Evolutionary conservation across 345 rosid genomes (phyloP), one percentile per base, ranked within the genome.

Genomic region (Mallotus nudiflorus): DNA sequence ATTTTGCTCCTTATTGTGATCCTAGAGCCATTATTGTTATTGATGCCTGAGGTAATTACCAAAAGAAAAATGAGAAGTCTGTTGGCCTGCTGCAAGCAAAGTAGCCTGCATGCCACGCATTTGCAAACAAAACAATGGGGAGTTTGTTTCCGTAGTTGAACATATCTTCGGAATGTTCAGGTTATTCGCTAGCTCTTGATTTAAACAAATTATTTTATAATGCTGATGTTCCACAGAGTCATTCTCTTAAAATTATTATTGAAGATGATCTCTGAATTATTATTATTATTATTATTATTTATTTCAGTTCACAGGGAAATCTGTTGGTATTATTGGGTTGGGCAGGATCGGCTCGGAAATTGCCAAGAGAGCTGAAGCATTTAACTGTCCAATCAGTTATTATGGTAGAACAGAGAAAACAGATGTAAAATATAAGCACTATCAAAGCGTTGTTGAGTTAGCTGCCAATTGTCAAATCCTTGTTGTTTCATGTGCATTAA

Each of bases 331-430:
- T 57, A 58, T 88, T 25, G 93, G 90, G 22, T 46, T 88, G 73
- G 83, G 91, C 66, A 75, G 93, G 84, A 86, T 89, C 24, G 81
- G 86, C 20, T 44, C 77, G 27, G 89, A 90, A 42, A 75, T 86
- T 44, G 90, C 89, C 15, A 79, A 83, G 74, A 77, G 89, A 79
- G 87, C 87, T 15, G 84, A 82, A 77, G 85, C 87, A 25, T 86
- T 88, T 62, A 54, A 73, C 65, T 86, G 90, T 70, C 80, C 80
- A 0, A 83, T 88, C 56, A 74, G 85, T 69, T 88, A 86, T 70
- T 57, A 69, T 73, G 72, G 82, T 8, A 80, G 86, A 73, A 64
- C 87, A 1, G 66, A 73, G 73, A 88, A 86, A 76, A 29, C 82
- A 35, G 75, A 49, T 24, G 44, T 76, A 28, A 69, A 62, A 22